Percentiles rank a stretch among this genome's conserved stretches.
phyloP scores from a whole-genome alignment of 257 asterid species.

The Solanum etuberosum region DNA sequence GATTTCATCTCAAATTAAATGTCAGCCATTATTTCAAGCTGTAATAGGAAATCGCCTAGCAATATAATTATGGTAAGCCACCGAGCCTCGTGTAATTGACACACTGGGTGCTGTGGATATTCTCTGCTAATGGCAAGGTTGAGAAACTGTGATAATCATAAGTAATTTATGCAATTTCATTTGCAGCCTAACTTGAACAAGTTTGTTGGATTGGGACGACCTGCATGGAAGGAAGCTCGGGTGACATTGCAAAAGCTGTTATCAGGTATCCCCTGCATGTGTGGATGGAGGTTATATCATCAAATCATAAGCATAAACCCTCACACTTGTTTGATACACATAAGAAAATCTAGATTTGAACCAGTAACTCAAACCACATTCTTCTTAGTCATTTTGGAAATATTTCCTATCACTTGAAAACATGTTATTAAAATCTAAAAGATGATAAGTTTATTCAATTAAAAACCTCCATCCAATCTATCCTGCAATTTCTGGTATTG shows the following conservation, averaged over 20 bases:
- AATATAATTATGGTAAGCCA: background rate
- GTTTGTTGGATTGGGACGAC: constrained; percentile 72
- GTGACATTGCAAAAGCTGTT: constrained; percentile 67
- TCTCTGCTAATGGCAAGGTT: background rate
- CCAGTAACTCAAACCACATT: background rate
- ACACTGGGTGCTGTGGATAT: background rate
- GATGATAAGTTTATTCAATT: background rate
- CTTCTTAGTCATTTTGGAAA: background rate
- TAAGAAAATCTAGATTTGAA: background rate
- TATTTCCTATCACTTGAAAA: background rate
- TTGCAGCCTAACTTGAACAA: constrained; percentile 75
- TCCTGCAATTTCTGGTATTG: background rate
- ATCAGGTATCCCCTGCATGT: constrained; percentile 36
- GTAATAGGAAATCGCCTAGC: background rate
- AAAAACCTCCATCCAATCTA: background rate
- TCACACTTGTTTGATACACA: background rate
- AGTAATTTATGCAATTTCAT: background rate
- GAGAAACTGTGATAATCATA: background rate
- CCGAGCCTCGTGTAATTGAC: background rate
- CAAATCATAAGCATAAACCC: background rate
- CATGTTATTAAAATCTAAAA: background rate
- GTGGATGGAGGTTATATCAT: background rate
- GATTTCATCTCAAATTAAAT: background rate
- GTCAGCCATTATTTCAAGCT: background rate
- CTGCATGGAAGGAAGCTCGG: constrained; percentile 99